These are phyloP conservation scores for Podila epigama DNA, from an alignment of 192 early-diverging fungal genomes.

Conservation along the genomic window DNA sequence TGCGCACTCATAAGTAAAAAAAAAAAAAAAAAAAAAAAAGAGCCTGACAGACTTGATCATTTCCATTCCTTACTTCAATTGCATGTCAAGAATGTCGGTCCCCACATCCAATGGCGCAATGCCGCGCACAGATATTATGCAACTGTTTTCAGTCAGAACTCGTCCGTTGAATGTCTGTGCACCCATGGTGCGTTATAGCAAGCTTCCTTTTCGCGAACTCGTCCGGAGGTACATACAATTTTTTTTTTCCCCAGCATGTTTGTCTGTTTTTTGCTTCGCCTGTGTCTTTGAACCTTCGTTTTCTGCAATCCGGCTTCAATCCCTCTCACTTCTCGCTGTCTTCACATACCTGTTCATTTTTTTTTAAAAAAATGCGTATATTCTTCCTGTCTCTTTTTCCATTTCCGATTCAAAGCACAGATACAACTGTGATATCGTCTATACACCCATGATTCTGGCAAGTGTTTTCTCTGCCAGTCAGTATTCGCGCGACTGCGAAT, in stretches of 20 bases:
- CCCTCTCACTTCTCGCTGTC: background rate
- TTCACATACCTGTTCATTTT: too few relatives aligned
- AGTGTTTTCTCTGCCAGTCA: conserved; percentile 90
- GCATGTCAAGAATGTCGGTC: background rate
- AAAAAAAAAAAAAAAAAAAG: background rate
- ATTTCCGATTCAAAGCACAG: too few relatives aligned
- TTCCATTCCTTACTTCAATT: background rate
- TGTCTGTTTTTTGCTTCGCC: too few relatives aligned
- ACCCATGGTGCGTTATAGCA: conserved; percentile 98
- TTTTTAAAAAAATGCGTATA: too few relatives aligned
- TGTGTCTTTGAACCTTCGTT: too few relatives aligned
- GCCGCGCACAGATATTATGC: conserved; percentile 37
- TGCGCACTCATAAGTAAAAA: background rate
- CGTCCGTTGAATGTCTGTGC: conserved; percentile 80
- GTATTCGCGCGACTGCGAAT: conserved; percentile 82
- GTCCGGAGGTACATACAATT: conserved; percentile 70
- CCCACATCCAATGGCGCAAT: background rate
- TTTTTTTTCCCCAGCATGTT: too few relatives aligned
- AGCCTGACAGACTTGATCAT: too few relatives aligned
- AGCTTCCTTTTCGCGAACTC: conserved; percentile 89
- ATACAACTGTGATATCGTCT: conserved; percentile 88
- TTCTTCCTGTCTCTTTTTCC: too few relatives aligned
- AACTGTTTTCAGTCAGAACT: conserved; percentile 30
- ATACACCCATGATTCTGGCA: conserved; percentile 97
- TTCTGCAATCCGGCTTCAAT: background rate